phyloP scores from a whole-genome alignment of 192 early-diverging fungal genomes.

The Chytriomyces hyalinus region DNA sequence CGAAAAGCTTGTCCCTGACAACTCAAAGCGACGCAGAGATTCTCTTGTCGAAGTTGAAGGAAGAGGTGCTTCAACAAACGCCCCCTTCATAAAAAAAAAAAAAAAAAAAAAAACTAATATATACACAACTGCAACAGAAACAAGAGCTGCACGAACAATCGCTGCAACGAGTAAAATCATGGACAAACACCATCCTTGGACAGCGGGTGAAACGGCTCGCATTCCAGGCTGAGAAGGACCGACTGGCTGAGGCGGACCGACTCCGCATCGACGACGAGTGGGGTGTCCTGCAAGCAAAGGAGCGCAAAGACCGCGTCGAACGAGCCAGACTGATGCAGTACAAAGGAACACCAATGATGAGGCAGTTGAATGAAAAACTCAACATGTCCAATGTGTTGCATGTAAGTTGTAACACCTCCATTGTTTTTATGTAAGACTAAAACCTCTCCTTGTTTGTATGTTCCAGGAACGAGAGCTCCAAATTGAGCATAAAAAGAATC shows the following conservation, averaged over 20 bases:
- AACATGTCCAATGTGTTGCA: conserved; percentile 54
- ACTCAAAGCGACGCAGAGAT: conserved; percentile 5
- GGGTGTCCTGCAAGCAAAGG: conserved; percentile 35
- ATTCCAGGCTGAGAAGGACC: conserved; percentile 40
- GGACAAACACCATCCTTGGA: conserved; percentile 58
- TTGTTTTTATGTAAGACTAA: not conserved
- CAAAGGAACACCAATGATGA: conserved; percentile 41
- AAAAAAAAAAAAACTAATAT: not conserved
- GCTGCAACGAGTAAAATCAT: conserved; percentile 39
- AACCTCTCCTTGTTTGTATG: not conserved
- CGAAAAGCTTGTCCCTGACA: conserved; percentile 12
- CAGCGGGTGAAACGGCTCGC: conserved; percentile 52
- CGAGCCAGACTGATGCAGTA: conserved; percentile 51
- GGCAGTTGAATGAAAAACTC: conserved; percentile 41
- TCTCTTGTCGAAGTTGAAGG: conserved; percentile 5
- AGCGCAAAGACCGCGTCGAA: conserved; percentile 46
- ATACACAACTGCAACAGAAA: conserved; percentile 24
- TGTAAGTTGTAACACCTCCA: conserved; percentile 9
- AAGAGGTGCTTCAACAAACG: conserved; percentile 16
- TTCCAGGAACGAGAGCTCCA: conserved; percentile 53
- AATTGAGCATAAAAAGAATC: conserved; percentile 27
- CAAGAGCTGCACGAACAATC: conserved; percentile 48
- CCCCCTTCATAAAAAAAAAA: not conserved
- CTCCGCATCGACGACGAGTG: conserved; percentile 53
- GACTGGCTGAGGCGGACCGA: conserved; percentile 36